Conservation (phyloP, 2,329 filamentous ascomycete genomes). For the Neofusicoccum kwambonambiense region DNA sequence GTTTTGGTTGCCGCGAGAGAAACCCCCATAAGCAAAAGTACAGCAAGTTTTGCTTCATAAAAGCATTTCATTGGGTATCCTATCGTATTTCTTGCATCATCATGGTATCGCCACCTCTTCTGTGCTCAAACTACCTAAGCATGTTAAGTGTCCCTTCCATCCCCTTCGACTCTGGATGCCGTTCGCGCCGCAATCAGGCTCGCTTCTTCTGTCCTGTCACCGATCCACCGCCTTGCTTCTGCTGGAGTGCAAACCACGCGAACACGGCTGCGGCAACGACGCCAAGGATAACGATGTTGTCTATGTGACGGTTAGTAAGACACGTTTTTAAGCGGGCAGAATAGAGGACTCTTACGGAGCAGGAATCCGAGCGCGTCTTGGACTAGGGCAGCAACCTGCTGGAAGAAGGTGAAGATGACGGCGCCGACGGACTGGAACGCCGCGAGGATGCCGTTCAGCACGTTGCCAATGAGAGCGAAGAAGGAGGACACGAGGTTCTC, state of each 20-base stretch:
- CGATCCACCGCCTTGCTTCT: not conserved
- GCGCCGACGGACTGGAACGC: not conserved
- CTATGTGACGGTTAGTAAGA: not conserved
- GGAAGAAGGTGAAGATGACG: slow-evolving; percentile 10
- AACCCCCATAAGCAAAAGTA: not conserved
- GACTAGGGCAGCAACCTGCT: not conserved
- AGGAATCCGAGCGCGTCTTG: slow-evolving; percentile 2
- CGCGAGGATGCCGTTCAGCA: slow-evolving; percentile 8
- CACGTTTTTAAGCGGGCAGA: no score
- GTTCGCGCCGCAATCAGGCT: not conserved
- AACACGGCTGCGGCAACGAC: not conserved
- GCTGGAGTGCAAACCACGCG: not conserved
- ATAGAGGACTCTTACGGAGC: not conserved
- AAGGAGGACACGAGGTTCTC: slow-evolving; percentile 12
- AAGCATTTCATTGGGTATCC: not conserved
- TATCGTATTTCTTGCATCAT: not conserved
- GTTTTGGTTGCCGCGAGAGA: not conserved
- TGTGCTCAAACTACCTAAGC: not conserved
- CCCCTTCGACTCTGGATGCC: not conserved
- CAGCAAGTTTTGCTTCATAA: not conserved
- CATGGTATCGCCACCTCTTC: not conserved
- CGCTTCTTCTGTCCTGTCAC: slow-evolving; percentile 1
- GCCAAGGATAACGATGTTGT: slow-evolving; percentile 10
- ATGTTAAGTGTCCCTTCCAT: no score
- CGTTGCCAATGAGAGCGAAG: slow-evolving; percentile 12